Evolutionary conservation across 2,329 filamentous ascomycete genomes (phyloP), one percentile per base, ranked within the genome.

Genomic region (Cadophora sp.): DNA sequence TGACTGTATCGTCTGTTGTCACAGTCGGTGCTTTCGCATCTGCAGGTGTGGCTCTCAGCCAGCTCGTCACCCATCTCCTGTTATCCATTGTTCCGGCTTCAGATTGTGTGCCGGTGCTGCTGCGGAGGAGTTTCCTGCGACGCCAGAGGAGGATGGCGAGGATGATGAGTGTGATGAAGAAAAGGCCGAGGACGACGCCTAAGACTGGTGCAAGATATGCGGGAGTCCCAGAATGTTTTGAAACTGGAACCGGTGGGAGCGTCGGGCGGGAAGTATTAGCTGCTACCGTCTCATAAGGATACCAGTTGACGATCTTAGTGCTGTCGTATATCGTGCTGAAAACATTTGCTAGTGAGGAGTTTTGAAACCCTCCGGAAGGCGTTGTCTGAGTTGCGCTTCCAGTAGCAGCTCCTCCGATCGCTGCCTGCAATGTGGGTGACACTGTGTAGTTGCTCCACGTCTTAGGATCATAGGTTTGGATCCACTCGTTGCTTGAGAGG

Each of bases 401-500:
- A 2, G 82, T 83, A 5, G 81, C 81, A 56, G 82, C 81, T 7
- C 90, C 90, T 34, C 90, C 90, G 53, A 92, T 85, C 31, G 87
- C 84, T 19, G 81, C 82, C 68, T 87, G 84, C 2, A 93, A 87
- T 4, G 80, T 75, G 22, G 81, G 80, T 1, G 91, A 91, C 0
- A 93, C 91, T 2, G 83, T 82, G 76, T 97, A 97, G n/a, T 85
- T 79, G 27, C 83, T 83, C 77, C 86, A 89, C 8, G 82, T 83
- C 0, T 85, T 80, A 0, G 92, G 91, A 50, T 89, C 87, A 77
- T 95, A 97, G 2, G 84, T 83, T 26, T 87, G 85, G 66, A 90
- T 82, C 93, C 93, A 97, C 62, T 84, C 76, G 0, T 89, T 83
- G 43, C 85, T 87, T 11, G 87, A 91, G 62, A 94, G 81, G 75